Conservation (phyloP, 2,329 filamentous ascomycete genomes). For the Parascedosporium putredinis region DNA sequence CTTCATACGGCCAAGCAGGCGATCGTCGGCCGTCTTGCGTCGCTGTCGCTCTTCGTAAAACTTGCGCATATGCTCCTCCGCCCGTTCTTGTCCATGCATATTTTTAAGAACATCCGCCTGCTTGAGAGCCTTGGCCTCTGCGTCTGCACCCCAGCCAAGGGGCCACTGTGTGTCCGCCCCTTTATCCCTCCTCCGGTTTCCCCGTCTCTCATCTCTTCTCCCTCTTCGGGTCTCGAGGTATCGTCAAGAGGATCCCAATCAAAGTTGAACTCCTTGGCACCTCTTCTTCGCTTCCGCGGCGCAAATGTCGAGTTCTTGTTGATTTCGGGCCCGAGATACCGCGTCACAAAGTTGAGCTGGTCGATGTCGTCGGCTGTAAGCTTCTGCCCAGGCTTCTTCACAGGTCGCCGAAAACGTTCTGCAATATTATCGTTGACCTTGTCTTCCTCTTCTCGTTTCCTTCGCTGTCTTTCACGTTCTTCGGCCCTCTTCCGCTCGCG, state of each 20-base stretch:
- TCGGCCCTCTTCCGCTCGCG: constrained; percentile 36
- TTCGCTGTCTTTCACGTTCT: constrained; percentile 1
- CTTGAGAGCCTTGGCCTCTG: constrained; percentile 43
- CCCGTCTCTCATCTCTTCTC: background rate
- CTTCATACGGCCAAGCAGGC: constrained; percentile 65
- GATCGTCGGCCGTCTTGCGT: constrained; percentile 58
- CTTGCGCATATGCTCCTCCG: constrained; percentile 74
- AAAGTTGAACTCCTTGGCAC: constrained; percentile 95
- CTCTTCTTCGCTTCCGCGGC: constrained; percentile 87
- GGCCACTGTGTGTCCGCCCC: constrained; percentile 4
- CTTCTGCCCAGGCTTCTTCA: constrained; percentile 8
- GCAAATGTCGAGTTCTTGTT: constrained; percentile 79
- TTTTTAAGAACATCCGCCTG: constrained; percentile 62
- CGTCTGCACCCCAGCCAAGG: constrained; percentile 38
- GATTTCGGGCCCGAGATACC: constrained; percentile 86
- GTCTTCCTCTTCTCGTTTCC: constrained; percentile 7
- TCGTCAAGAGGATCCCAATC: constrained; percentile 96
- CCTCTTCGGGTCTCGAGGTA: constrained; percentile 47
- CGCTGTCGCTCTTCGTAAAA: constrained; percentile 51
- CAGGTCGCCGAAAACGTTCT: constrained; percentile 1
- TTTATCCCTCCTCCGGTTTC: background rate
- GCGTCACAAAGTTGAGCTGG: constrained; percentile 61
- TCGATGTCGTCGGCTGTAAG: constrained; percentile 50
- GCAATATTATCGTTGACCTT: constrained; percentile 6
- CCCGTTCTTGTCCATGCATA: constrained; percentile 67